Base-by-base conservation (phyloP, 1,139 yeast species). In the Scheffersomyces quercinus region DNA sequence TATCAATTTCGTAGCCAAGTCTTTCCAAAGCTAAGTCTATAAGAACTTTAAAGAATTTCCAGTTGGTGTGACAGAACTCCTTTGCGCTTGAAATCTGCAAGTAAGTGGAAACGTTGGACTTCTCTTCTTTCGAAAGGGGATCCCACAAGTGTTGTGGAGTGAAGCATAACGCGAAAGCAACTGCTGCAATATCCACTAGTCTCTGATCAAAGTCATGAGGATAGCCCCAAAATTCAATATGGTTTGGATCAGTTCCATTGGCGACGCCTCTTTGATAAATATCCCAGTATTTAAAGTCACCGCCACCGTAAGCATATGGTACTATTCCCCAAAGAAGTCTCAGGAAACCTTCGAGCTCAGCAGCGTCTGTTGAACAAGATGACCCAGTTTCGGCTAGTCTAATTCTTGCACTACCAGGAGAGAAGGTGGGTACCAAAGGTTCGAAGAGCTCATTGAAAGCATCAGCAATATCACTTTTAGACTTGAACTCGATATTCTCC, bases 291-390 rank as follows among this genome's bases (percentile, higher is more conserved):
- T 50, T 46, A 39, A 59, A 61, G 13, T 55, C 35, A 6, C 58
- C 60, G 3, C 61, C 62, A 9, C 65, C 64, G 29, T 47, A 42
- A 10, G 47, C 57, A 36, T 41, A 54, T 2, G 66, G 62, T 2
- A 59, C 65, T 32, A 59, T 50, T 13, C 65, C 66, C 64, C 64
- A 61, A 34, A 61, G 38, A 3, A 63, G 62, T 28, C 66, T 45
- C 11, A 61, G 52, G 35, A 54, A 61, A 1, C 66, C 66, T 43
- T 62, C 66, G 9, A 62, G 42, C 16, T 53, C 54, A 10, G 59
- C 55, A 5, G 63, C 60, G 29, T 31, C 20, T 8, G 35, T 31
- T 5, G 35, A 20, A 20, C 15, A 31, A 7, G 15, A 20, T 7
- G 24, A 15, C 11, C 35, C 35, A 31, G 24, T 31, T 31, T 31